phyloP scores from a whole-genome alignment of 495 filamentous ascomycete genomes.

The Cercophora scortea region DNA sequence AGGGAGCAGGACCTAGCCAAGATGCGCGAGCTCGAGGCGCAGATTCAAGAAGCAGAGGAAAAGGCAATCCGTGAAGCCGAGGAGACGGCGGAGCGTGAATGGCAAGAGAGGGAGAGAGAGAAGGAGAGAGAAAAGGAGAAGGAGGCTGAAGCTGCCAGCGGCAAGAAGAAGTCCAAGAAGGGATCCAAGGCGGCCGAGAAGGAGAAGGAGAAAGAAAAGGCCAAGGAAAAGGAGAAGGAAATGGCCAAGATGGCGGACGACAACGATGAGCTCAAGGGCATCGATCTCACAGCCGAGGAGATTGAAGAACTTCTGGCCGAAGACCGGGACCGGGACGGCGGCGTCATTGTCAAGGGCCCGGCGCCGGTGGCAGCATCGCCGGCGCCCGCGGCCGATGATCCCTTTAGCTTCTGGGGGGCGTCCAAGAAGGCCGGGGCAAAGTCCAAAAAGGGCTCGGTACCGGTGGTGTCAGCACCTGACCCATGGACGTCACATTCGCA shows the following conservation, averaged over 20 bases:
- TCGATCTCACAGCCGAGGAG: conserved; percentile 34
- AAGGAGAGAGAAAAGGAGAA: conserved; percentile 13
- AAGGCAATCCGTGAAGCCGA: conserved; percentile 15
- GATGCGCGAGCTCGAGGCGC: conserved; percentile 11
- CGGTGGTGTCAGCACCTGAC: conserved; percentile 1
- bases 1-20: conserved; percentile 6
- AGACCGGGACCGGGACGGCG: conserved; percentile 1
- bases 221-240: background rate
- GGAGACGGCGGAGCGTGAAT: conserved; percentile 18
- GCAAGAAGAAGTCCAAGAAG: conserved; percentile 35
- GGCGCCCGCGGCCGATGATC: conserved; percentile 9
- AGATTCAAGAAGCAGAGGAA: conserved; percentile 19
- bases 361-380: background rate
- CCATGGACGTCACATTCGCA: conserved; percentile 5
- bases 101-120: conserved; percentile 13
- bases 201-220: conserved; percentile 12
- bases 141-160: conserved; percentile 23
- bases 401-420: conserved; percentile 43
- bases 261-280: conserved; percentile 24
- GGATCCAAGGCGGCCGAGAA: conserved; percentile 1
- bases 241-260: conserved; percentile 2
- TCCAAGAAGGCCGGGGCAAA: conserved; percentile 26
- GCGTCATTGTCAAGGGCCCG: conserved; percentile 2
- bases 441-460: conserved; percentile 19
- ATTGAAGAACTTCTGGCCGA: conserved; percentile 23